Evolutionary conservation across 345 rosid genomes (phyloP).

Genomic region (Citrus maxima): DNA sequence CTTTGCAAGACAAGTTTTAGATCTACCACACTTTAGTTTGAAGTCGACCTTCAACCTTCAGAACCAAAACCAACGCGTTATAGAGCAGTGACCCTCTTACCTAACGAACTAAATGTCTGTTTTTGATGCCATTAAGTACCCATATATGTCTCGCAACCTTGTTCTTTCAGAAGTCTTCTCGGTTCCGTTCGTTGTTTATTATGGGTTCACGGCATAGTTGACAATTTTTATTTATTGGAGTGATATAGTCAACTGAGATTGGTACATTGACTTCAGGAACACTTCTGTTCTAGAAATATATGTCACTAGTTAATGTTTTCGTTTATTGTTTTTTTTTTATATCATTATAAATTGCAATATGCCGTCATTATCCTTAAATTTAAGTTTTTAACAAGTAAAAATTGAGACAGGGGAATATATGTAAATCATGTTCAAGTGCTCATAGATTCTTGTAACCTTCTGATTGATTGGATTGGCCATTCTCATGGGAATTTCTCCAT

Average conservation of each 20-base stretch:
- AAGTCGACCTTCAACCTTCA: too few species aligned
- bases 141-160: neutral
- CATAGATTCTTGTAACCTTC: too few species aligned
- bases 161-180: neutral
- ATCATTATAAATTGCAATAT: too few species aligned
- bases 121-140: neutral
- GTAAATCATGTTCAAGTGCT: too few species aligned
- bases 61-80: neutral
- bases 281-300: neutral
- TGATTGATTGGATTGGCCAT: too few species aligned
- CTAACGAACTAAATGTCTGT: neutral
- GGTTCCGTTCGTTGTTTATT: too few species aligned
- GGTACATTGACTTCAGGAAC: constrained; percentile 12
- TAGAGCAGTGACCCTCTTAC: neutral
- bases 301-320: too few species aligned
- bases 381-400: too few species aligned
- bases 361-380: too few species aligned
- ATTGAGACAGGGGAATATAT: too few species aligned
- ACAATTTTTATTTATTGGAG: neutral
- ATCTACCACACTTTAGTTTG: neutral
- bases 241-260: constrained; percentile 15
- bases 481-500: too few species aligned
- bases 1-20: neutral
- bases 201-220: neutral
- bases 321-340: too few species aligned